Evolutionary conservation across 1,284 basidiomycete species (phyloP).

Genomic region (Tilletia caries): DNA sequence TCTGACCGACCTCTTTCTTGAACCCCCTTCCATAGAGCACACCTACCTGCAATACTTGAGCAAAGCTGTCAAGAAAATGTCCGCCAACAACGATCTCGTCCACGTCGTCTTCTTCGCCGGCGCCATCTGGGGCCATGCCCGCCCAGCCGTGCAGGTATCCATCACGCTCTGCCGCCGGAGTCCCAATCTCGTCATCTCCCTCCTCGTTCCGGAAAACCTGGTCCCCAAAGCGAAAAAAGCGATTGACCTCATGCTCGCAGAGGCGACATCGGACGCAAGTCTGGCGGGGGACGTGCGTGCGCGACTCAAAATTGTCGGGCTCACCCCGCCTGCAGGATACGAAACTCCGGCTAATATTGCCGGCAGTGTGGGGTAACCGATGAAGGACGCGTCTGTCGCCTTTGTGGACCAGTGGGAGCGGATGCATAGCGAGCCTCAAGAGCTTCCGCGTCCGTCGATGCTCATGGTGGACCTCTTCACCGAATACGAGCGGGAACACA

Average conservation of each 20-base stretch:
- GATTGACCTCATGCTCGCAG: not conserved
- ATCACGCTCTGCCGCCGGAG: not conserved
- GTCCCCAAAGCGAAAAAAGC: not conserved
- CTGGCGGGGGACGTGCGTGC: not conserved
- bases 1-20: too few relatives aligned
- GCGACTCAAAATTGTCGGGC: not conserved
- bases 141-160: not conserved
- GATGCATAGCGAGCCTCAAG: not conserved
- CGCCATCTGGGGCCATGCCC: not conserved
- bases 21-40: too few relatives aligned
- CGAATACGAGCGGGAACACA: not conserved
- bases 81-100: not conserved
- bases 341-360: not conserved
- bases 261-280: not conserved
- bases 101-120: slow-evolving; percentile 8
- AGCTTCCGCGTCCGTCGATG: not conserved
- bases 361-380: not conserved
- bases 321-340: not conserved
- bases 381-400: not conserved
- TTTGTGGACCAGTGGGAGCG: not conserved
- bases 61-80: too few relatives aligned
- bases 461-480: not conserved
- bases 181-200: not conserved
- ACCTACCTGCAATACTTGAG: too few relatives aligned
- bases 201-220: not conserved